Percentiles rank a stretch among this genome's conserved stretches.
phyloP scores from a whole-genome alignment of 139 green algal genomes.

The Trebouxia sp. region DNA sequence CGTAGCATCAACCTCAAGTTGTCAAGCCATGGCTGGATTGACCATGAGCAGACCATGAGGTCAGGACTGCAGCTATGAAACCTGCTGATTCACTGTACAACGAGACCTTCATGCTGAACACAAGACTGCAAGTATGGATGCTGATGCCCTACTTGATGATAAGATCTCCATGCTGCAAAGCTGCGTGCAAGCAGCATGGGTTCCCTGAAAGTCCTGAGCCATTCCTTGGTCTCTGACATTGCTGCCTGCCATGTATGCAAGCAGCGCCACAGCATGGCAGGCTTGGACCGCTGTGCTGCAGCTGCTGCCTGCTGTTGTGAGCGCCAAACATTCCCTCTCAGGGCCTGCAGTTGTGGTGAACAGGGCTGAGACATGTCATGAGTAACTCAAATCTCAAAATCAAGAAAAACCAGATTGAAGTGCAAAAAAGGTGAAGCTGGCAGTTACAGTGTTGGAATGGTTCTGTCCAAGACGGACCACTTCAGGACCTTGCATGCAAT shows the following conservation, averaged over 20 bases:
- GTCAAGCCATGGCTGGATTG: too few species aligned
- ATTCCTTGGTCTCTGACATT: neutral
- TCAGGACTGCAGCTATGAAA: neutral
- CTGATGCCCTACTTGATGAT: neutral
- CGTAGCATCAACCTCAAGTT: too few species aligned
- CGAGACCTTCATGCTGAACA: neutral
- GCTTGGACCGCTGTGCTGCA: neutral
- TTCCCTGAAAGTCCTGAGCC: neutral
- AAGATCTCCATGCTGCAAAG: neutral
- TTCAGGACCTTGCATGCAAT: neutral
- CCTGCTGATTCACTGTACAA: neutral
- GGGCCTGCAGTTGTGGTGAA: neutral
- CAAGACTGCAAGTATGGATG: neutral
- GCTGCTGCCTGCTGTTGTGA: neutral
- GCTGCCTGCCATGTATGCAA: neutral
- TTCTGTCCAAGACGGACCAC: neutral
- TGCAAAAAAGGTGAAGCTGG: neutral
- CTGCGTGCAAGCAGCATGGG: neutral
- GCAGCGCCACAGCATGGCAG: slow-evolving; percentile 18
- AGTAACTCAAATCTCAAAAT: neutral
- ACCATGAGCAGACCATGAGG: too few species aligned
- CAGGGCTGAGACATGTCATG: neutral
- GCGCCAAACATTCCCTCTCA: neutral
- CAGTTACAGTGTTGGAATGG: neutral
- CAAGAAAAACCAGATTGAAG: neutral